Percentiles rank a stretch among this genome's conserved stretches.
phyloP scores from a whole-genome alignment of 2,329 filamentous ascomycete species.

The Cladophialophora psammophila region DNA sequence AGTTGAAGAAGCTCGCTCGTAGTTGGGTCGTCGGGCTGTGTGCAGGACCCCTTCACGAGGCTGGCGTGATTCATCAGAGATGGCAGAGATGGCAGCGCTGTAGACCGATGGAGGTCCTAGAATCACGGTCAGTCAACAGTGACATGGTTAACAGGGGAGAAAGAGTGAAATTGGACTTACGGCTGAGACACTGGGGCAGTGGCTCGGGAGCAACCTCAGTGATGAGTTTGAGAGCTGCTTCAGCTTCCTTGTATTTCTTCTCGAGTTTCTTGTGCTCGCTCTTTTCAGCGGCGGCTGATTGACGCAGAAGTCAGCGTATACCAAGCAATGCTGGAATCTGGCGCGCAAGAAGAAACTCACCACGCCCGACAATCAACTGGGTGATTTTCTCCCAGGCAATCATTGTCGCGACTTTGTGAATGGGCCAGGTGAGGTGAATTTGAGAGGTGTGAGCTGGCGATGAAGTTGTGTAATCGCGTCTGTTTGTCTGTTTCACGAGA shows the following conservation, averaged over 20 bases:
- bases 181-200: conserved; percentile 15
- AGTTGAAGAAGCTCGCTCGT: conserved; percentile 28
- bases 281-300: conserved; percentile 20
- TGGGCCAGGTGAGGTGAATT: conserved; percentile 5
- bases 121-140: conserved; percentile 4
- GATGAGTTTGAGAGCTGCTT: conserved; percentile 27
- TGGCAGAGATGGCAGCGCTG: conserved; percentile 9
- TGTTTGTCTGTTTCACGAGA: background rate
- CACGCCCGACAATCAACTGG: conserved; percentile 31
- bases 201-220: conserved; percentile 29
- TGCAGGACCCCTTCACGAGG: conserved; percentile 8
- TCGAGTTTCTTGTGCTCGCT: conserved; percentile 31
- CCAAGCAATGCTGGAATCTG: background rate
- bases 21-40: conserved; percentile 7
- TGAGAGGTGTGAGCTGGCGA: background rate
- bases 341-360: conserved; percentile 19
- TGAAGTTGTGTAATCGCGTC: background rate
- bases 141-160: too few relatives aligned
- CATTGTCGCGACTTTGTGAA: conserved; percentile 11
- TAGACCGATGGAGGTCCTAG: conserved; percentile 15
- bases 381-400: conserved; percentile 27
- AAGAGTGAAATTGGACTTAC: conserved; percentile 17
- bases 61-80: conserved; percentile 16
- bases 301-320: background rate
- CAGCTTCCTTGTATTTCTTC: conserved; percentile 28